phyloP scores from a whole-genome alignment of 2,329 filamentous ascomycete species.

The Colletotrichum chrysophilum region DNA sequence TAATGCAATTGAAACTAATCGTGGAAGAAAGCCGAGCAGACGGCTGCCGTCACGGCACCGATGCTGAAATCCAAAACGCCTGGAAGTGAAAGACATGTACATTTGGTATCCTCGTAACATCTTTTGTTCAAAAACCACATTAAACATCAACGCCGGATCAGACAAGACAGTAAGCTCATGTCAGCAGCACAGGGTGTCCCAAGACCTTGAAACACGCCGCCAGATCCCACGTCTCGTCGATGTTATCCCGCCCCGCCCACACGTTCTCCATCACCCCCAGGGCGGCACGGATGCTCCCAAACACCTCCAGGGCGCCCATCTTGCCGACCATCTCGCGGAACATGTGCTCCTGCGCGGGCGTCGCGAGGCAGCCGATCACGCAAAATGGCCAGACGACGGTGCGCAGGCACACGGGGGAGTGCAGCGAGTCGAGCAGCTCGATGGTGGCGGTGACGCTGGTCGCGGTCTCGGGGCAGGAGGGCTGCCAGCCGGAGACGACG shows the following conservation, averaged over 20 bases:
- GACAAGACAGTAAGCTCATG: too few species aligned
- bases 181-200: constrained; percentile 43
- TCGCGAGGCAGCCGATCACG: constrained; percentile 45
- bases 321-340: constrained; percentile 45
- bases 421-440: constrained; percentile 37
- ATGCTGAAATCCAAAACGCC: not conserved
- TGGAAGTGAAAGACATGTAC: not conserved
- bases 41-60: not conserved
- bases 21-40: not conserved
- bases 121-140: not conserved
- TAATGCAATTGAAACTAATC: not conserved
- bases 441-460: constrained; percentile 31
- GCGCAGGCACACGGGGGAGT: constrained; percentile 40
- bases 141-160: not conserved
- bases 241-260: constrained; percentile 43
- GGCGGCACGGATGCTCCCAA: constrained; percentile 50
- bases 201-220: constrained; percentile 46
- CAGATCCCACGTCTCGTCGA: constrained; percentile 50
- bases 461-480: constrained; percentile 46
- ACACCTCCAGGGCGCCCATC: constrained; percentile 48
- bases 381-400: constrained; percentile 47
- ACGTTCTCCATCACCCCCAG: constrained; percentile 50
- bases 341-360: constrained; percentile 42
- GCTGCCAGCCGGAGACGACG: constrained; percentile 57
- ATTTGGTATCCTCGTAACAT: not conserved